Base-by-base conservation (phyloP, 805 yeast genomes). In the Candida suzukii region DNA sequence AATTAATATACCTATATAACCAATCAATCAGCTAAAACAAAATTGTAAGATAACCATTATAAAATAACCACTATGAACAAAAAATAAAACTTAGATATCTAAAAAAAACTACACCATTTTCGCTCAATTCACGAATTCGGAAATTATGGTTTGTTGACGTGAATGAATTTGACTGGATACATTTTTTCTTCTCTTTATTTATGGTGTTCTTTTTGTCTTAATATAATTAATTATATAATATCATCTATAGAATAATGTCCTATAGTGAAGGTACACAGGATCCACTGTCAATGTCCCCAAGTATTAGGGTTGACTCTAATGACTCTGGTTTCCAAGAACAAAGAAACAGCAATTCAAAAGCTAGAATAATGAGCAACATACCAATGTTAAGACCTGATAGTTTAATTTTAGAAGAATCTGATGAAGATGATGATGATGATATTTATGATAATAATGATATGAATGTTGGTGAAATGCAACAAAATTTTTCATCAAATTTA, bases 371-470 rank as follows among this genome's bases (percentile, higher is more conserved):
- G 36, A 8, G 44, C 41, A 29, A 34, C 41, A 21, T 32, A 10
- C 49, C 48, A 4, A 30, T 37, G 6, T 41, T 46, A 12, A 38
- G 49, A 16, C 52, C 51, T 14, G 52, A 51, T n/a, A 49, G 53
- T 10, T 42, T 49, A 18, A 44, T 49, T 6, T 51, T 42, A 30
- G 52, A 49, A 24, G 45, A 45, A 7, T 25, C 29, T 8, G 50
- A 48, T 21, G 48, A 46, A n/a, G 47, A 45, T 21, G 20, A 37
- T 16, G 41, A 39, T 19, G 34, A 35, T n/a, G 25, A 37, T 21
- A n/a, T n/a, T n/a, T n/a, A 45, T 21, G 20, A 37, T 16, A 40
- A 39, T 19, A 30, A 35, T n/a, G 25, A 37, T 21, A 18, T 32
- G 14, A 20, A 9, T 34, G 18, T 26, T 41, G 33, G 19, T 26